These are phyloP conservation scores for Colletotrichum euphorbiae DNA, from an alignment of 2,329 filamentous ascomycete species.

Conservation along the genomic window DNA sequence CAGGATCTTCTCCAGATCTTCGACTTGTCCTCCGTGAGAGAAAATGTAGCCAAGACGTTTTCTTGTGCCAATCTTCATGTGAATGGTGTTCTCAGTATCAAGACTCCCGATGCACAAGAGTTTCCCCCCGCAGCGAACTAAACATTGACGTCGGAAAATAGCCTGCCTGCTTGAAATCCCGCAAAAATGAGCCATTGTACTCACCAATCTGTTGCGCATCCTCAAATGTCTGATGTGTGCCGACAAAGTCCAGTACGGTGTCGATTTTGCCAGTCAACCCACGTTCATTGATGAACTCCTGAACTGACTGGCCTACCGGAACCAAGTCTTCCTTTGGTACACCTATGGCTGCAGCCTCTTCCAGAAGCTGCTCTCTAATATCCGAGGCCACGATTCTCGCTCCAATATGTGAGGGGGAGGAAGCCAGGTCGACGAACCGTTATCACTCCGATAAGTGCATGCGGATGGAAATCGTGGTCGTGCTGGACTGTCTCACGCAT, in stretches of 20 bases:
- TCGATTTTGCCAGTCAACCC: slow-evolving; percentile 43
- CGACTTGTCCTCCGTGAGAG: slow-evolving; percentile 55
- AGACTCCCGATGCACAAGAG: slow-evolving; percentile 55
- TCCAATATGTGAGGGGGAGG: slow-evolving; percentile 44
- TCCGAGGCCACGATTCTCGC: slow-evolving; percentile 63
- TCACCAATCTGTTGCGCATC: slow-evolving; percentile 51
- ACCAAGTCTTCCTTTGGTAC: slow-evolving; percentile 48
- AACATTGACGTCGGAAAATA: too few species aligned
- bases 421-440: not conserved
- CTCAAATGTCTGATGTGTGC: slow-evolving; percentile 50
- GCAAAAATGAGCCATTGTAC: slow-evolving; percentile 22
- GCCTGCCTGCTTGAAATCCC: not conserved
- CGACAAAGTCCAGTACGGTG: slow-evolving; percentile 50
- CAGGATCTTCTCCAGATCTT: slow-evolving; percentile 52
- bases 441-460: slow-evolving; percentile 11
- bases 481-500: not conserved
- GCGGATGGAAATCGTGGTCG: not conserved
- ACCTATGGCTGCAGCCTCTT: slow-evolving; percentile 44
- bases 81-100: slow-evolving; percentile 52
- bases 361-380: slow-evolving; percentile 38
- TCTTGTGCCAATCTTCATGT: slow-evolving; percentile 58
- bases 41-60: slow-evolving; percentile 56
- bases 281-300: slow-evolving; percentile 46
- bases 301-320: slow-evolving; percentile 44
- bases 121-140: slow-evolving; percentile 51